Evolutionary conservation across 2,329 filamentous ascomycete species (phyloP), one percentile per base, ranked within the genome.

Genomic region (Alternaria sp.): DNA sequence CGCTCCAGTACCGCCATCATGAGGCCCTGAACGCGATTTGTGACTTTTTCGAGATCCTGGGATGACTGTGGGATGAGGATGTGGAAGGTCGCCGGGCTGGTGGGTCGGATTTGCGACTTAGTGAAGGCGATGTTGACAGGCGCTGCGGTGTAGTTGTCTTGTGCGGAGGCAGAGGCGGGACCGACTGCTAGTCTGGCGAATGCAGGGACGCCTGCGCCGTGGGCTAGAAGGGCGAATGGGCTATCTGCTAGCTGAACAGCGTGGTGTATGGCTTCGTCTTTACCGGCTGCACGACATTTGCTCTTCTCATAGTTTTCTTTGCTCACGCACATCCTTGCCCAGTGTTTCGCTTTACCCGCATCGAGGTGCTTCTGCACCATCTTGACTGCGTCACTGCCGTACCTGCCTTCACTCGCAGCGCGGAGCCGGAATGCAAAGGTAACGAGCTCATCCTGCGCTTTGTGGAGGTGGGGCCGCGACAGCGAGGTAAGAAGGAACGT

Each of bases 1-100:
- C 69, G 64, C 56, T 75, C 71, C 3, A 79, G 65, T 4, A 77
- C 74, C 5, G 65, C 74, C 70, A 76, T 76, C 72, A 79, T 75
- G 1, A 71, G 66, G 13, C 74, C 76, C 17, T 76, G 76, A 3
- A 76, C 67, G 12, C 67, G 59, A 23, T 61, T 65, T 4, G 70
- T 75, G 6, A 74, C 61, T 23, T 69, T 74, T 1, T 71, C 68
- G 2, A 61, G 43, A 17, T 65, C 61, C 8, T 71, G 62, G 0
- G 54, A 55, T 0, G 53, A 19, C 3, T 63, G 47, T 1, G 75
- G 73, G 17, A 78, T 36, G 2, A 76, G 54, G 19, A 79, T 32
- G 51, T 71, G 59, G 25, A 77, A 72, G 1, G 63, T 61, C 2
- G 74, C 65, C 2, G 70, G 54, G 6, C 65, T 54, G 1, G 43